Evolutionary conservation across 805 yeast genomes (phyloP), one percentile per base, ranked within the genome.

Genomic region (Pichia pseudocactophila): DNA sequence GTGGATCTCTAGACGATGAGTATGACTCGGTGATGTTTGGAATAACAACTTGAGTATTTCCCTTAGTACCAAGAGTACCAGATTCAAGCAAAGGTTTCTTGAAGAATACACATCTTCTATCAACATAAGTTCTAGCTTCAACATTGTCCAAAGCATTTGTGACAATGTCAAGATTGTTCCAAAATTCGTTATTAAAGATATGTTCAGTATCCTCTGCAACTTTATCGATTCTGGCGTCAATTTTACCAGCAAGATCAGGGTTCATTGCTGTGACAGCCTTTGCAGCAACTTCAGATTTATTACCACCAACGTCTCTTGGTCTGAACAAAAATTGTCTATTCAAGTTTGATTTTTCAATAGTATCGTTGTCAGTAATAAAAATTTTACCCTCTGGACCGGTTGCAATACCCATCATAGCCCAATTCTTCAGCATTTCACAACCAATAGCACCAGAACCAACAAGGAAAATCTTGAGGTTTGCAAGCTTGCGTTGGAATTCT

Each of bases 371-470:
- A 20, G 98, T 92, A 37, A 92, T 81, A 41, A 67, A 65, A 46
- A 92, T 84, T 54, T 77, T 74, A 55, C 98, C 98, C 3, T 82
- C 63, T 32, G 89, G 86, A 34, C 97, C 97, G 19, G 95, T 73
- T 30, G 95, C 97, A 41, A 92, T 68, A 36, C 98, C 98, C 76
- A 89, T 73, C 74, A 92, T 74, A 5, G 98, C 96, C 97, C 97
- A 92, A 59, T 87, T 89, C 66, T 92, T 92, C 56, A 92, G 71
- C 89, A 92, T 90, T 66, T 92, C 98, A 69, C 98, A 92, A 32
- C 98, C 98, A 69, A 92, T 92, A 16, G 98, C 98, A 60, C 98
- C 98, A 2, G 97, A 73, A 36, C 98, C 98, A 33, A 92, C 98
- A 51, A 92, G 69, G 63, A 92, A 90, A 3, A 89, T 87, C 56